Evolutionary conservation across 345 rosid species (phyloP), one percentile per base, ranked within the genome.

Genomic region (Raphanus sativus): DNA sequence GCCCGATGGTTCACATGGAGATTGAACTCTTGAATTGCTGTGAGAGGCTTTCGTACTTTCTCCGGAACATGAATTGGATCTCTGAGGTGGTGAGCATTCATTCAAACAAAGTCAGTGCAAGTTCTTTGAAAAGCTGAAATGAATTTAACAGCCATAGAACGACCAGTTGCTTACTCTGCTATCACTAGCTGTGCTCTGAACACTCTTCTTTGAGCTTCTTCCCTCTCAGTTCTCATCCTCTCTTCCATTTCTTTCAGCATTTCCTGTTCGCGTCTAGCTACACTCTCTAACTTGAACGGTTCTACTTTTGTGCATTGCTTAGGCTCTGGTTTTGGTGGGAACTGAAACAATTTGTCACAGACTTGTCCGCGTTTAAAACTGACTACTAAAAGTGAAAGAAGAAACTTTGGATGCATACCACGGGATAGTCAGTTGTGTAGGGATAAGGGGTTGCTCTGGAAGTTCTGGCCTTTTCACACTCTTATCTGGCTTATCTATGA

Each of bases 311-410:
- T 90, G 86, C 84, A 83, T 4, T 85, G 90, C 79, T 85, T 93
- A 21, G 92, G 88, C 64, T 75, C 91, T 79, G 98, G 93, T 80
- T 85, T 94, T 65, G 84, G 87, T 65, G 96, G 97, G 80, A 89
- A 29, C 96, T 90, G 82, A 59, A 36, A 25, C 15, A 45, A 45
- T 28, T 10, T n/a, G 15, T 61, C 38, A 45, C 16, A 58, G 62
- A 6, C 64, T 60, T 61, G 21, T 60, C 7, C 17, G 34, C 63
- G 3, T 59, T 59, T 60, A 5, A 12, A 12, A 60, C 17, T 12
- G 65, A 60, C 10, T 12, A 28, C 8, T 42, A 1, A 60, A 28
- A 5, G 30, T 30, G 65, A 61, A 61, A 29, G 65, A 61, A 62
- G 38, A 62, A 62, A 29, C 38, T 62, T 62, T 62, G 38, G 65